phyloP scores from a whole-genome alignment of 441 rosid species.

The Iberis amara region DNA sequence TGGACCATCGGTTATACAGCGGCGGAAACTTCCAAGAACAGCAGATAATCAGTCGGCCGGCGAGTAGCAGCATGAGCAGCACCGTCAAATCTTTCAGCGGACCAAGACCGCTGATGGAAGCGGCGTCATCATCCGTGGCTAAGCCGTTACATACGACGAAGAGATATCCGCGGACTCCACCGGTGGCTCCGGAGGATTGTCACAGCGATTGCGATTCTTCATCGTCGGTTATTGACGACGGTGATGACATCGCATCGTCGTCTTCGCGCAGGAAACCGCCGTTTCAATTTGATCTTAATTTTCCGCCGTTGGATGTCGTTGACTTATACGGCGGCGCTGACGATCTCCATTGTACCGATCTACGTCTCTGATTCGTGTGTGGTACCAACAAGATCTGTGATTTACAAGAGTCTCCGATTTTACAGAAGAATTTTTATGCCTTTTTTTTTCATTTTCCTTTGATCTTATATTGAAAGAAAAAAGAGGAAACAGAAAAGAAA shows the following conservation, averaged over 20 bases:
- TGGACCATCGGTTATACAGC: conserved; percentile 47
- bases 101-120: conserved; percentile 39
- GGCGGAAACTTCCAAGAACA: conserved; percentile 31
- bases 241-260: conserved; percentile 39
- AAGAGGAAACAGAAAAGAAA: conserved; percentile 5
- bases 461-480: conserved; percentile 33
- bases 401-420: conserved; percentile 20
- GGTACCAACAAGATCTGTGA: conserved; percentile 13
- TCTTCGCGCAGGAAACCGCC: conserved; percentile 31
- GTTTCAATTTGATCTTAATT: conserved; percentile 78
- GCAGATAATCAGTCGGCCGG: conserved; percentile 48
- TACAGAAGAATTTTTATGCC: conserved; percentile 25
- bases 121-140: conserved; percentile 24
- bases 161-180: conserved; percentile 55
- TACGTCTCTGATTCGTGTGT: conserved; percentile 61
- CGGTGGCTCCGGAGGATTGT: conserved; percentile 65
- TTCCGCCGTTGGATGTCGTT: conserved; percentile 71
- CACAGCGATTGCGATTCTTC: conserved; percentile 93
- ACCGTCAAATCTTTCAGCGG: conserved; percentile 94
- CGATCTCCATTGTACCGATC: conserved; percentile 66
- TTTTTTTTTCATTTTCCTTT: conserved; percentile 21
- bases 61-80: conserved; percentile 88
- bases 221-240: conserved; percentile 74
- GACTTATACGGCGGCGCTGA: conserved; percentile 38
- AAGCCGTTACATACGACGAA: conserved; percentile 26